A percentile compares a stretch with the other conserved stretches of the same genome.
phyloP scores from a whole-genome alignment of 2,329 filamentous ascomycete genomes.

The Clonostachys rhizophaga region DNA sequence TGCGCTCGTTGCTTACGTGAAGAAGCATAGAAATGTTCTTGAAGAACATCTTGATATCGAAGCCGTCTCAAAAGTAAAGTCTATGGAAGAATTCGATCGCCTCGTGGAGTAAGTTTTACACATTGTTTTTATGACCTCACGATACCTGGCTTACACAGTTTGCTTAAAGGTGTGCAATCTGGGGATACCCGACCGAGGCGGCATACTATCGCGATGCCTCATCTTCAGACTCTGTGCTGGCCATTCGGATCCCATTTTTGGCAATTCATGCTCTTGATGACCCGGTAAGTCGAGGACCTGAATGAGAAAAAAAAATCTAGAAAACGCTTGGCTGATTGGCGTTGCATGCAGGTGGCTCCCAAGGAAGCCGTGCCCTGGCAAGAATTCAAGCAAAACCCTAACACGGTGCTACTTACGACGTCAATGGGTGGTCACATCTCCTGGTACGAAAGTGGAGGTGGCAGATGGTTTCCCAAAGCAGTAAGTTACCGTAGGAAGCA shows the following conservation, averaged over 20 bases:
- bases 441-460: slow-evolving; percentile 84
- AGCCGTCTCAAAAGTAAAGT: slow-evolving; percentile 62
- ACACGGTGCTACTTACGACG: slow-evolving; percentile 80
- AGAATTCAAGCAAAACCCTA: slow-evolving; percentile 81
- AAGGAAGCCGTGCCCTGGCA: slow-evolving; percentile 74
- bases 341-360: slow-evolving; percentile 60
- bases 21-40: slow-evolving; percentile 64
- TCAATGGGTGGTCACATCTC: slow-evolving; percentile 85
- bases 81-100: slow-evolving; percentile 87
- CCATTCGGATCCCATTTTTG: slow-evolving; percentile 77
- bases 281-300: slow-evolving; percentile 54
- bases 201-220: slow-evolving; percentile 94
- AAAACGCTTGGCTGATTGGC: not conserved
- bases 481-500: slow-evolving; percentile 41
- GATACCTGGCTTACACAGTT: not conserved
- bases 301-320: not conserved
- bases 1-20: slow-evolving; percentile 54
- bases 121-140: not conserved
- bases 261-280: slow-evolving; percentile 86
- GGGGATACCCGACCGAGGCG: slow-evolving; percentile 90
- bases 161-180: slow-evolving; percentile 59
- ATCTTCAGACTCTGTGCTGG: slow-evolving; percentile 73
- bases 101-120: slow-evolving; percentile 43
- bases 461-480: slow-evolving; percentile 84
- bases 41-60: slow-evolving; percentile 67